A percentile compares a stretch with the other conserved stretches of the same genome.
Evolutionary conservation across 192 early-diverging fungal genomes (phyloP).

Genomic region (Obelidium mucronatum): DNA sequence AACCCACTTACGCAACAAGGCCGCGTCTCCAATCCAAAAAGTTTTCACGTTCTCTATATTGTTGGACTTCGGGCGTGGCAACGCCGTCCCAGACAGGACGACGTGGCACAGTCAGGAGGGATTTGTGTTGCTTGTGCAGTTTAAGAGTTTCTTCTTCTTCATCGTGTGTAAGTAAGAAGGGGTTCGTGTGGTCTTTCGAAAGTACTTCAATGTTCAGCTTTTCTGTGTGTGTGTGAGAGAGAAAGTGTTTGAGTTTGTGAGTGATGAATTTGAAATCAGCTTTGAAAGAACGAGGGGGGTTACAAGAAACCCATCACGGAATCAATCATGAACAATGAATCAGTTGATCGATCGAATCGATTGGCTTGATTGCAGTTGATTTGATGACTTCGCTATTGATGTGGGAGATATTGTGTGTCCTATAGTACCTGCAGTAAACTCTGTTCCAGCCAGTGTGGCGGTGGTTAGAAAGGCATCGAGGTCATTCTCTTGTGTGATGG

Average conservation of each 20-base stretch:
- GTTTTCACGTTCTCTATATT: slow-evolving; percentile 79
- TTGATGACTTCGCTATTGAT: no score
- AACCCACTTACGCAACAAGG: slow-evolving; percentile 72
- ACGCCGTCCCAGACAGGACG: slow-evolving; percentile 85
- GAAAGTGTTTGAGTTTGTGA: not conserved
- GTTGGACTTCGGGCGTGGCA: slow-evolving; percentile 83
- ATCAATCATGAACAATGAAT: no score
- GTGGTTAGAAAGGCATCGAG: slow-evolving; percentile 95
- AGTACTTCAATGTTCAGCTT: slow-evolving; percentile 85
- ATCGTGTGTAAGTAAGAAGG: slow-evolving; percentile 79
- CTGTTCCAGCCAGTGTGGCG: slow-evolving; percentile 93
- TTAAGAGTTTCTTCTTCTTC: slow-evolving; percentile 80
- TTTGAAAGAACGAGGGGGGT: no score
- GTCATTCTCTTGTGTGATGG: slow-evolving; percentile 97
- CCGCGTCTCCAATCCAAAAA: slow-evolving; percentile 95
- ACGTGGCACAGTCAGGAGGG: slow-evolving; percentile 84
- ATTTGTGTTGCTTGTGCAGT: slow-evolving; percentile 79
- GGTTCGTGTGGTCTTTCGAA: slow-evolving; percentile 74
- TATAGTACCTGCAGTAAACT: slow-evolving; percentile 89
- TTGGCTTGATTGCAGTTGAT: no score
- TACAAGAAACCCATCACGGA: no score
- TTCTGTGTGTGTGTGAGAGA: slow-evolving; percentile 53
- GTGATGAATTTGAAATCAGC: not conserved
- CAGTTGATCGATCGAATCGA: no score
- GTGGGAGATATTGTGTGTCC: no score